Base-by-base conservation (phyloP, 495 filamentous ascomycete genomes). In the Penicillium dipodomyicola region DNA sequence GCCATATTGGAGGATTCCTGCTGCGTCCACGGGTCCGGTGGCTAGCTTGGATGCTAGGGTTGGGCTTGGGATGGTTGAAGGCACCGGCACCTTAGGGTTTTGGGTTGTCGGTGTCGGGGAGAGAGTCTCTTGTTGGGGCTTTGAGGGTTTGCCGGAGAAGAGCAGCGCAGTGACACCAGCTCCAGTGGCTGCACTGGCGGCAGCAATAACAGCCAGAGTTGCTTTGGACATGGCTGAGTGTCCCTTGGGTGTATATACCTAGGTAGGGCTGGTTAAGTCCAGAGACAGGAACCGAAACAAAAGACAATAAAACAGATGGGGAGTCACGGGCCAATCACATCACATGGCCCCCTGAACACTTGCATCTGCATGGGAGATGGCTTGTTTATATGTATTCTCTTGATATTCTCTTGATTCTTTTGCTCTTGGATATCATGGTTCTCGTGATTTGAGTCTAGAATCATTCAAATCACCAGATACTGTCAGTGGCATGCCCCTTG, bases 1-100 rank as follows among this genome's bases (percentile, higher is more conserved):
- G 63, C 95, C 94, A 74, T 98, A 98, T 70, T 97, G 87, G 72
- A 96, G 93, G 64, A 98, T 80, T 17, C 92, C 94, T 1, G 89
- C 76, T 1, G 94, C 92, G 72, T 97, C 83, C 66, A 97, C 91
- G 19, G 84, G 88, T 32, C 70, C 60, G 43, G 64, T 42, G 32
- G 68, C 37, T 46, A 65, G 62, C 64, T 80, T 78, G 58, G 65
- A 45, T 42, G 71, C 66, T 47, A 77, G 68, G 2, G 71, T 67
- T 29, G 80, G 75, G 65, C 57, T 48, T 67, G 71, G 60, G 68
- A 63, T 57, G 65, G 74, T 56, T n/a, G 66, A 54, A 27, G 63
- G 64, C 42, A 64, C 52, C 49, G 63, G 64, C 42, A 64, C 52
- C 52, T 64, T 64, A 54, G 48, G 41, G 14, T 52, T 60, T 33